Base-by-base conservation (phyloP, 208 protist genomes). In the Leishmania tarentolae region DNA sequence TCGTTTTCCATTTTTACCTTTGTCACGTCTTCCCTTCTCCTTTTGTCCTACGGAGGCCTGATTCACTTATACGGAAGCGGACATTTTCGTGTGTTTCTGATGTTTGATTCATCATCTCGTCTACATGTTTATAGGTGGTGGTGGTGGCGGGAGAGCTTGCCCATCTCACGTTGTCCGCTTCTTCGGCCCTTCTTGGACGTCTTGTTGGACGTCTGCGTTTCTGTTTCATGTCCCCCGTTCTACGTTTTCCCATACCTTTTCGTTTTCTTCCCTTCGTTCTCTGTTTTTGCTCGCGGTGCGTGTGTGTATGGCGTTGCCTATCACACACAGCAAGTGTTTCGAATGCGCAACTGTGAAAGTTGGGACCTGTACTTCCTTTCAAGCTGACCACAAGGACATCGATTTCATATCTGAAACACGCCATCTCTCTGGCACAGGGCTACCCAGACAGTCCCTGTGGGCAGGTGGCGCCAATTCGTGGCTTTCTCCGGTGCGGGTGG, bases 241-340 rank as follows among this genome's bases (percentile, higher is more conserved):
- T 70, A 5, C 31, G 6, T 42, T 2, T 24, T 42, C 31, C 21
- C 61, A 61, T 70, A 19, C 46, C 76, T 24, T 63, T 17, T 83
- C 65, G 19, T 76, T 59, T 66, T 63, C 72, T 75, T 75, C 28
- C 31, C 47, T 56, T 81, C 53, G 42, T n/a, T 75, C 57, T 37
- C 42, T 59, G 3, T 53, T 28, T 37, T 66, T 7, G 7, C 0
- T 44, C 7, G 28, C 1, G 47, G 37, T 73, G 11, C 31, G 35
- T 52, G 24, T 68, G 37, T 47, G 74, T 77, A 3, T 68, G 40
- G 17, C 2, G n/a, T 75, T n/a, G 13, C 40, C 40, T 53, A 15
- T 28, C 61, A 0, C 61, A 0, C 61, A 28, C 13, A 31, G 7
- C 31, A 73, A 13, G 6, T 35, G 8, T 28, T 24, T 35, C 28